Conservation (phyloP, 192 early-diverging fungal genomes). For the Mortierella hygrophila region DNA sequence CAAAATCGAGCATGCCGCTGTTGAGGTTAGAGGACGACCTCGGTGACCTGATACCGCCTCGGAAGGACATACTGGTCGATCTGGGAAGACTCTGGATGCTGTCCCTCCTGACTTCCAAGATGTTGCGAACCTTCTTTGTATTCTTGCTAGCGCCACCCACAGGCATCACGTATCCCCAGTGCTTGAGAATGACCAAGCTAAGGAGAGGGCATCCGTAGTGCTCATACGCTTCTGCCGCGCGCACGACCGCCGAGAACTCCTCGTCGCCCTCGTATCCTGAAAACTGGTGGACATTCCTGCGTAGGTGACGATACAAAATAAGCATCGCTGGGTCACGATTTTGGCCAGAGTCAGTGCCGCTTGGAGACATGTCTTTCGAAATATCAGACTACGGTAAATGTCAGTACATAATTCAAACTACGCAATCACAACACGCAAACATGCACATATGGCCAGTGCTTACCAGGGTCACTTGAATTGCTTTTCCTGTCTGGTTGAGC, state of each 20-base stretch:
- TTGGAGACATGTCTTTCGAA: background rate
- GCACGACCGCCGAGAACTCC: conserved; percentile 74
- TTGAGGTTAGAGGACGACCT: background rate
- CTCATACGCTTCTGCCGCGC: conserved; percentile 78
- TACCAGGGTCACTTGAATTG: conserved; percentile 73
- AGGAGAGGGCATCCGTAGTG: conserved; percentile 82
- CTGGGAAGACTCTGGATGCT: conserved; percentile 27
- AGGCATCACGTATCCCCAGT: conserved; percentile 57
- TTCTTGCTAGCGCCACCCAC: conserved; percentile 18
- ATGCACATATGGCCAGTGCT: background rate
- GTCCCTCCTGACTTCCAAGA: conserved; percentile 30
- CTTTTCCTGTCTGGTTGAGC: conserved; percentile 67
- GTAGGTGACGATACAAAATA: conserved; percentile 77
- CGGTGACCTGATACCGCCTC: conserved; percentile 10
- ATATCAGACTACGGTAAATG: conserved; percentile 14
- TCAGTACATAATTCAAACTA: background rate
- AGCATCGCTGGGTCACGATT: conserved; percentile 76
- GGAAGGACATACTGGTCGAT: conserved; percentile 35
- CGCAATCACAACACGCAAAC: background rate
- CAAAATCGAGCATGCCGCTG: conserved; percentile 25
- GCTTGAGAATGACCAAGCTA: conserved; percentile 78
- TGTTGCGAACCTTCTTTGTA: conserved; percentile 15
- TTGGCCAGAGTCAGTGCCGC: conserved; percentile 1
- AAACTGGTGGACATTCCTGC: conserved; percentile 64
- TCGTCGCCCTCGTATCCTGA: conserved; percentile 61